These are phyloP conservation scores for Ephemerocybe angulata DNA, from an alignment of 768 basidiomycete genomes.

Conservation along the genomic window DNA sequence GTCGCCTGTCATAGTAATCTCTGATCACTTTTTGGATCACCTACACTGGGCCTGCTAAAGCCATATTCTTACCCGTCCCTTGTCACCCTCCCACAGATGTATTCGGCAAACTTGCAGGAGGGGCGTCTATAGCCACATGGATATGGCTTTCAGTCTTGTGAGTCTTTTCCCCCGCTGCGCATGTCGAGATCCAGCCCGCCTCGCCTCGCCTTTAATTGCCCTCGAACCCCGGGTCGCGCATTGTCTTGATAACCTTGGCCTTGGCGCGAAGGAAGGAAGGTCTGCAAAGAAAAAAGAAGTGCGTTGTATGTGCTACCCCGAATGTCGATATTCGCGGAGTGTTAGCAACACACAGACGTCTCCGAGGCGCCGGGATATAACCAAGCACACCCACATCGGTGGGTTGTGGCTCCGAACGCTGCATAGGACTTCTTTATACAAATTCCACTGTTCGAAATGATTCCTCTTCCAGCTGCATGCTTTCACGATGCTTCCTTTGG, in stretches of 20 bases:
- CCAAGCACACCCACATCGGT: too few relatives aligned
- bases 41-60: neutral
- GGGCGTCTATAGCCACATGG: slow-evolving; percentile 28
- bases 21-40: neutral
- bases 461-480: too few relatives aligned
- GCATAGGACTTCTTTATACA: too few relatives aligned
- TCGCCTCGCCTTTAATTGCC: neutral
- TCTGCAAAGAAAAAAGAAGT: too few relatives aligned
- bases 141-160: slow-evolving; percentile 33
- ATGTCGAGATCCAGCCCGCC: neutral
- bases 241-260: too few relatives aligned
- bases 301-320: too few relatives aligned
- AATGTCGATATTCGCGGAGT: too few relatives aligned
- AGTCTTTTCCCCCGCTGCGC: slow-evolving; percentile 7
- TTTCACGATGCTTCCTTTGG: neutral
- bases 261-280: too few relatives aligned
- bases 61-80: neutral
- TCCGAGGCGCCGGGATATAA: too few relatives aligned
- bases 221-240: neutral
- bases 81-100: slow-evolving; percentile 19
- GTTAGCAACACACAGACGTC: too few relatives aligned
- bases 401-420: too few relatives aligned
- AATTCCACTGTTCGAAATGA: too few relatives aligned
- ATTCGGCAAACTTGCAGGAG: slow-evolving; percentile 30
- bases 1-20: neutral